Base-by-base conservation (phyloP, 2,329 filamentous ascomycete genomes). In the Nemania sp. region DNA sequence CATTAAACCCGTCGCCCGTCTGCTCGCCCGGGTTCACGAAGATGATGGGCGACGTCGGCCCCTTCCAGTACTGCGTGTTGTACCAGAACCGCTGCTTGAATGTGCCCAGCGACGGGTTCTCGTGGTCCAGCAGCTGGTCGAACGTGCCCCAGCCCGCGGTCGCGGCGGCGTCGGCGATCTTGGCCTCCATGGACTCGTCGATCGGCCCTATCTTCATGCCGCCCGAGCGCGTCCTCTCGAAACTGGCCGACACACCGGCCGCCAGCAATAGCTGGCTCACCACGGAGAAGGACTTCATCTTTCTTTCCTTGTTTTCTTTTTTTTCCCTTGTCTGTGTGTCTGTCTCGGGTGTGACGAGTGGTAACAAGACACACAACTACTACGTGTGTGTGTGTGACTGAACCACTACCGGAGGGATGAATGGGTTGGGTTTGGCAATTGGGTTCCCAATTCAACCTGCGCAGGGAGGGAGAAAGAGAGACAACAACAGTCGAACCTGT, bases 21-120 rank as follows among this genome's bases (percentile, higher is more conserved):
- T 67, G 63, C 66, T 76, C 74, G 57, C 74, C 74, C 1, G 73
- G 73, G 49, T 71, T 75, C 57, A 73, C 68, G 30, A 76, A 64
- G 55, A 75, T 68, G 49, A 76, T 64, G 9, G 74, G 73, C 14
- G 71, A 71, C 6, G 71, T 70, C 1, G 73, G 68, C 0, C 73
- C 73, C n/a, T 68, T 67, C 70, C 72, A 76, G 66, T 58, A 73
- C 60, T 75, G 57, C 12, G 69, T 64, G 48, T 68, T 70, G 48
- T 69, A 76, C 73, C 73, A 76, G 61, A 67, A 75, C 26, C 72
- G 65, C 65, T 76, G 73, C 59, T 64, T 59, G 54, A 76, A 76
- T 31, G 73, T 76, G 52, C 73, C 74, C 30, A 70, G 69, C 12
- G 61, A 61, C n/a, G 73, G 69, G 54, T 74, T 66, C 36, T 61